A percentile compares a stretch with the other conserved stretches of the same genome.
Evolutionary conservation across 2,329 filamentous ascomycete genomes (phyloP).

Genomic region (Xylaria multiplex): DNA sequence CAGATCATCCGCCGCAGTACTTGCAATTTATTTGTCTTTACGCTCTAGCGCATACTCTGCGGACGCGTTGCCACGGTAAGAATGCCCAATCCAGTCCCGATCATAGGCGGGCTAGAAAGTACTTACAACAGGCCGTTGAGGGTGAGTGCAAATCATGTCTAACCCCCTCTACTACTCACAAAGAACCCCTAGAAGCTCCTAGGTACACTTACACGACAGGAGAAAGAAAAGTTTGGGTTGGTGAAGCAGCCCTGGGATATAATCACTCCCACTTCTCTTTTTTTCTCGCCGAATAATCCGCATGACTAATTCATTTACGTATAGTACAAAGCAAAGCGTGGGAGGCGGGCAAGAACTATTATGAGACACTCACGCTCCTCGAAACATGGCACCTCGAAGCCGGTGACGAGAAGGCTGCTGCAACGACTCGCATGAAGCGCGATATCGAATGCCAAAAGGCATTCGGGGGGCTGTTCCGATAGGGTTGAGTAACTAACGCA

Average conservation of each 20-base stretch:
- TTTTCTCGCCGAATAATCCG: not conserved
- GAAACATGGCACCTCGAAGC: constrained; percentile 44
- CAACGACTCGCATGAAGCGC: constrained; percentile 36
- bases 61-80: constrained; percentile 33
- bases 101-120: constrained; percentile 42
- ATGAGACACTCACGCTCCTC: constrained; percentile 43
- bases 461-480: constrained; percentile 30
- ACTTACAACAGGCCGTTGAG: constrained; percentile 40
- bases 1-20: constrained; percentile 38
- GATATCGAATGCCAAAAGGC: constrained; percentile 40
- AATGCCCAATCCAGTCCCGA: constrained; percentile 32
- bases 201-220: no score
- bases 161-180: not conserved
- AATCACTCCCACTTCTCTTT: no score
- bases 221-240: no score
- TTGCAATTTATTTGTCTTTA: constrained; percentile 44
- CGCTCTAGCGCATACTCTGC: constrained; percentile 39
- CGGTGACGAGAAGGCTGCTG: constrained; percentile 39
- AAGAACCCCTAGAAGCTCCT: not conserved
- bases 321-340: constrained; percentile 40
- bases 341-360: constrained; percentile 45
- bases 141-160: constrained; percentile 23
- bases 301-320: constrained; percentile 10
- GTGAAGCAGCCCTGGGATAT: no score
- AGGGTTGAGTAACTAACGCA: not conserved